Percentiles rank a stretch among this genome's conserved stretches.
phyloP scores from a whole-genome alignment of 169 alveolate species.

The Plasmodium yoelii region DNA sequence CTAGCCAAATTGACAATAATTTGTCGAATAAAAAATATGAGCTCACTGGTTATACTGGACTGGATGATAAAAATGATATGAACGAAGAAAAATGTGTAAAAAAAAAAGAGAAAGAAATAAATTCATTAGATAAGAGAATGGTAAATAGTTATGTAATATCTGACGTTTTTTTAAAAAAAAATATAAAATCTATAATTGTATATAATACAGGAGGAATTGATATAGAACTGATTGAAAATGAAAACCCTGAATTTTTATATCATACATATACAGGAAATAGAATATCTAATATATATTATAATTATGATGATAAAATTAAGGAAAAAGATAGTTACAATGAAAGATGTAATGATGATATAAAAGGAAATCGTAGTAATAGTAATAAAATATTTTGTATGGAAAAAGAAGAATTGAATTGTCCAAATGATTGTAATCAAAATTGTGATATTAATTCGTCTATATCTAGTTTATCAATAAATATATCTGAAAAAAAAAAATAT shows the following conservation, averaged over 20 bases:
- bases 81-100: neutral
- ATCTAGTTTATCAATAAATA: constrained; percentile 32
- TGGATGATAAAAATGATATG: neutral
- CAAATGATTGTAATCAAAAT: constrained; percentile 17
- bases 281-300: constrained; percentile 63
- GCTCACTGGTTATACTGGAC: no score
- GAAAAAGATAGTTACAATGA: constrained; percentile 26
- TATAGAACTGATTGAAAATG: constrained; percentile 67
- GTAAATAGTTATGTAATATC: constrained; percentile 67
- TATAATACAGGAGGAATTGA: constrained; percentile 71
- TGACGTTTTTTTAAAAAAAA: constrained; percentile 64
- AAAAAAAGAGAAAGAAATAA: neutral
- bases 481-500: constrained; percentile 18
- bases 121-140: neutral
- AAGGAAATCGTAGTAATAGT: neutral
- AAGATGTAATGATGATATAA: neutral
- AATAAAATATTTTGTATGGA: neutral
- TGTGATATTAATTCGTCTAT: constrained; percentile 26
- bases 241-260: constrained; percentile 62
- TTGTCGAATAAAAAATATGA: neutral
- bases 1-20: neutral
- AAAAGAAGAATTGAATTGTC: neutral
- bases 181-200: constrained; percentile 53
- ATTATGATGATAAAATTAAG: constrained; percentile 51
- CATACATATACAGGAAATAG: constrained; percentile 74